Conservation (phyloP, 2,329 filamentous ascomycete species). For the Didymella segeticola region DNA sequence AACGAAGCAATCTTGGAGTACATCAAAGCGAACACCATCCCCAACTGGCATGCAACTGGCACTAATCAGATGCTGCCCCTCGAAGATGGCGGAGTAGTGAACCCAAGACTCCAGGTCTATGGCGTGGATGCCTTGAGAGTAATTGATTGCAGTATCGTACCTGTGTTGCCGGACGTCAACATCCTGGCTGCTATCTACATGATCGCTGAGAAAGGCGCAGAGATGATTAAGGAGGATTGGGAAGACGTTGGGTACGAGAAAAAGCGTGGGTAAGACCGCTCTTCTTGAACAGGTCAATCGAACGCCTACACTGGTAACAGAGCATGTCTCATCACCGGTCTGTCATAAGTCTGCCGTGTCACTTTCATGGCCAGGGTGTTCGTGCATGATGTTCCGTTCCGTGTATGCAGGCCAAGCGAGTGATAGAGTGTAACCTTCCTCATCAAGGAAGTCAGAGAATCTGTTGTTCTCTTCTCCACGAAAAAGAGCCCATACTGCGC, state of each 20-base stretch:
- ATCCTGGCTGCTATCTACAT: conserved; percentile 34
- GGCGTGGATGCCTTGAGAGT: conserved; percentile 42
- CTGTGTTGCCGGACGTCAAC: conserved; percentile 31
- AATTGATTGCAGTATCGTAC: conserved; percentile 43
- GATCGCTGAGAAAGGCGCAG: conserved; percentile 36
- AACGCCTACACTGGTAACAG: too few relatives aligned
- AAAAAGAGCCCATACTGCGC: too few relatives aligned
- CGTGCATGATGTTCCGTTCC: too few relatives aligned
- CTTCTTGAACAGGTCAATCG: too few relatives aligned
- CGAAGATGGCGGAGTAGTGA: conserved; percentile 43
- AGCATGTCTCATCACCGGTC: too few relatives aligned
- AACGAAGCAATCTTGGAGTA: conserved; percentile 40
- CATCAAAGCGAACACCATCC: conserved; percentile 32
- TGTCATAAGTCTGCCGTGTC: too few relatives aligned
- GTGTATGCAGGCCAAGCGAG: too few relatives aligned
- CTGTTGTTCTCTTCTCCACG: not conserved
- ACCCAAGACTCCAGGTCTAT: conserved; percentile 38
- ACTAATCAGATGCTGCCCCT: conserved; percentile 43
- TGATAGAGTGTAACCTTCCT: not conserved
- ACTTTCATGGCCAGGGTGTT: too few relatives aligned
- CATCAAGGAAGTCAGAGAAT: not conserved
- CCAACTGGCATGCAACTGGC: conserved; percentile 43
- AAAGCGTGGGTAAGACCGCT: not conserved
- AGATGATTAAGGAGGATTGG: conserved; percentile 30
- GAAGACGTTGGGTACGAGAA: conserved; percentile 1